These are phyloP conservation scores for Fusarium haematococcum DNA, from an alignment of 2,329 filamentous ascomycete genomes.

Conservation along the genomic window DNA sequence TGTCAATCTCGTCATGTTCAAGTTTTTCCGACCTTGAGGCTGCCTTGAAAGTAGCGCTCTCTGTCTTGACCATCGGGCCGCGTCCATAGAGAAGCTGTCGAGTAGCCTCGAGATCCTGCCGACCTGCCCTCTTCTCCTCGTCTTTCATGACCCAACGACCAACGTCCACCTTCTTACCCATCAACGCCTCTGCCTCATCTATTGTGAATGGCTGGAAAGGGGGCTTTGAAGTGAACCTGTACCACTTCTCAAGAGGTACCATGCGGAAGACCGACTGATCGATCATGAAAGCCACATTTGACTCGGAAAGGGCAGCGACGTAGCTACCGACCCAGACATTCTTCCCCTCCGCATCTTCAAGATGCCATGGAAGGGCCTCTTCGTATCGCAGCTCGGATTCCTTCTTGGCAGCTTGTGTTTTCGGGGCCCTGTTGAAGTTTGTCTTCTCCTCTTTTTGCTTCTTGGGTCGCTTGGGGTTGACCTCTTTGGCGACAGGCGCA, in stretches of 20 bases:
- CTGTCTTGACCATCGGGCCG: slow-evolving; percentile 73
- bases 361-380: slow-evolving; percentile 94
- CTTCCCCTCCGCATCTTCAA: slow-evolving; percentile 96
- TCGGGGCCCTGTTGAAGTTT: slow-evolving; percentile 85
- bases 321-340: slow-evolving; percentile 95
- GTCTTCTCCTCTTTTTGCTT: slow-evolving; percentile 87
- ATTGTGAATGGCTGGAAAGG: slow-evolving; percentile 82
- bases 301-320: slow-evolving; percentile 87
- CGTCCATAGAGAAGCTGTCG: slow-evolving; percentile 62
- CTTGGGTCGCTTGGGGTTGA: slow-evolving; percentile 62
- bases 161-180: slow-evolving; percentile 81
- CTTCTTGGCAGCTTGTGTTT: slow-evolving; percentile 83
- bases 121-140: slow-evolving; percentile 66
- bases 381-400: slow-evolving; percentile 84
- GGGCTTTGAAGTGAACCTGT: slow-evolving; percentile 85
- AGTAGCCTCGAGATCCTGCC: slow-evolving; percentile 72
- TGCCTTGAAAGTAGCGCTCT: slow-evolving; percentile 72
- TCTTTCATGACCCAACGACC: slow-evolving; percentile 85
- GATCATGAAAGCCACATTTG: slow-evolving; percentile 83
- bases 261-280: slow-evolving; percentile 79
- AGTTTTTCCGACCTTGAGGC: slow-evolving; percentile 73
- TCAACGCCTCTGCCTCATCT: slow-evolving; percentile 86
- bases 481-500: slow-evolving; percentile 79
- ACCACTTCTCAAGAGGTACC: slow-evolving; percentile 95
- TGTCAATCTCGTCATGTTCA: slow-evolving; percentile 77